phyloP scores from a whole-genome alignment of 345 rosid species.

The Sonneratia caseolaris region DNA sequence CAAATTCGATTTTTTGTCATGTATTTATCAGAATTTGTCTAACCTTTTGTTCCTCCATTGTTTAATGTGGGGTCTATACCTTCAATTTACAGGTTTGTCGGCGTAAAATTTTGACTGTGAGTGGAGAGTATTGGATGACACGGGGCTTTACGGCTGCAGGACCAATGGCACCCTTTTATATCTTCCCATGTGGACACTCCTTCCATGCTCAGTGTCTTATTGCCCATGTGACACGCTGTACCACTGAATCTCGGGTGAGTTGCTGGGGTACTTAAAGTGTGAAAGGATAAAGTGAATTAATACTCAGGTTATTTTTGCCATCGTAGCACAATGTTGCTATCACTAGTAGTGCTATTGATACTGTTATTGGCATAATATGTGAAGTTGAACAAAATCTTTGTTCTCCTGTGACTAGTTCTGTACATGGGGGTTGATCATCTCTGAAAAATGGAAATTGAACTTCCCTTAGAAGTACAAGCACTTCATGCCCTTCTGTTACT shows the following conservation, averaged over 20 bases:
- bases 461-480: no score
- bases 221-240: slow-evolving; percentile 64
- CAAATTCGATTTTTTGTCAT: no score
- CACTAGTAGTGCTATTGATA: background rate
- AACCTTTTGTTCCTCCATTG: background rate
- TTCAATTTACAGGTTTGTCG: slow-evolving; percentile 44
- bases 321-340: background rate
- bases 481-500: no score
- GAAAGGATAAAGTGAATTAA: background rate
- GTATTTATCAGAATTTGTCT: no score
- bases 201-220: slow-evolving; percentile 86
- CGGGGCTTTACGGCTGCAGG: slow-evolving; percentile 74
- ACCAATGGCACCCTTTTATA: slow-evolving; percentile 84
- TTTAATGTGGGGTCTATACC: background rate
- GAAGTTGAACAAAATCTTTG: background rate
- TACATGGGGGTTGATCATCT: no score
- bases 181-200: slow-evolving; percentile 93
- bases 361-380: background rate
- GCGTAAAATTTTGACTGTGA: slow-evolving; percentile 63
- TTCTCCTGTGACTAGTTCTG: background rate
- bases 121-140: slow-evolving; percentile 57
- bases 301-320: background rate
- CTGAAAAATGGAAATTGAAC: no score
- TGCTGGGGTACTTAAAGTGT: slow-evolving; percentile 2
- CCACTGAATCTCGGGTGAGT: slow-evolving; percentile 46